These are phyloP conservation scores for Candolleomyces aberdarensis DNA, from an alignment of 768 basidiomycete species.

Conservation along the genomic window DNA sequence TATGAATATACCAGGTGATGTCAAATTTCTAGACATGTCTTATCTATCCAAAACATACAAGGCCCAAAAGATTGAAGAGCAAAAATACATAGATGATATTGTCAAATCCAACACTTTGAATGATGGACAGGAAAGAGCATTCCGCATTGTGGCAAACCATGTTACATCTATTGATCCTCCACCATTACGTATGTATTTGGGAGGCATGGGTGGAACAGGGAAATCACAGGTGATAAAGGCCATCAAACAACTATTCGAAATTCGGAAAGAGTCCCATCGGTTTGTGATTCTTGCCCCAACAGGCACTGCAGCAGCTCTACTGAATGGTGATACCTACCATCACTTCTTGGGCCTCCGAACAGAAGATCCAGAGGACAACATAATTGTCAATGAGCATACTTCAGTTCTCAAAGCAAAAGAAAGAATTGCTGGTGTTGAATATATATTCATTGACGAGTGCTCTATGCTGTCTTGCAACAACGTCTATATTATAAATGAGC, in stretches of 20 bases:
- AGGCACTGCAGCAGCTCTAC: neutral
- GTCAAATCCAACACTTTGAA: conserved; percentile 11
- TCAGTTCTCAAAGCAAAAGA: conserved; percentile 6
- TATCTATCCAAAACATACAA: neutral
- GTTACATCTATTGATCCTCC: neutral
- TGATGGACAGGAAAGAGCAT: conserved; percentile 21
- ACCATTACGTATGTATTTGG: neutral
- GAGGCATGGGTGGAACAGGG: conserved; percentile 5
- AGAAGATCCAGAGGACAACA: neutral
- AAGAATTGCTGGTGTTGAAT: conserved; percentile 27
- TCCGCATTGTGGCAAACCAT: conserved; percentile 20
- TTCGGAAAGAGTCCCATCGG: neutral
- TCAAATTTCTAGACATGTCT: no score
- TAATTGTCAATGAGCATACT: neutral
- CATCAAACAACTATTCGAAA: neutral
- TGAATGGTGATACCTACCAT: conserved; percentile 18
- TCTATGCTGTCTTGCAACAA: conserved; percentile 35
- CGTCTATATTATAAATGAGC: conserved; percentile 23
- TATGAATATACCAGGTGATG: no score
- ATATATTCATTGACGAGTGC: conserved; percentile 41
- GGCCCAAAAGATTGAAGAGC: neutral
- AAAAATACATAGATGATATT: neutral
- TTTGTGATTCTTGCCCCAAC: neutral
- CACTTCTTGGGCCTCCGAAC: conserved; percentile 23
- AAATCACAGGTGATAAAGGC: conserved; percentile 2